Conservation (phyloP, 208 protist genomes). For the Herpetomonas tarakana region DNA sequence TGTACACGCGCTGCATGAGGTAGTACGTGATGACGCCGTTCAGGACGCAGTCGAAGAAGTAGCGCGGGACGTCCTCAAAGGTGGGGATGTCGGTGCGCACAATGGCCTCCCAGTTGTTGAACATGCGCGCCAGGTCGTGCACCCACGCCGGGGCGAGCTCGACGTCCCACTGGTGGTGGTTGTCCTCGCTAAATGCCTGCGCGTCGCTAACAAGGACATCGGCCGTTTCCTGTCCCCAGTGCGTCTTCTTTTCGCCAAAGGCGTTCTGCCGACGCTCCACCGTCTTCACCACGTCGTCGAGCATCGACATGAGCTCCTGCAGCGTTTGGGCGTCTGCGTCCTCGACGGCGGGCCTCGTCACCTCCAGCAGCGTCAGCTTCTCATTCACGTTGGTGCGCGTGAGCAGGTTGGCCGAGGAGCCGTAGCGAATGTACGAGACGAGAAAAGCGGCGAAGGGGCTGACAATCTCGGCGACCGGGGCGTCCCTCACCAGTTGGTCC, state of each 20-base stretch:
- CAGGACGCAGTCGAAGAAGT: slow-evolving; percentile 83
- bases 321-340: slow-evolving; percentile 49
- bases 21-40: slow-evolving; percentile 62
- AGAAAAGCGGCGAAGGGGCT: slow-evolving; percentile 76
- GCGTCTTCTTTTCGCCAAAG: slow-evolving; percentile 35
- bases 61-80: slow-evolving; percentile 73
- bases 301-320: slow-evolving; percentile 60
- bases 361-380: slow-evolving; percentile 46
- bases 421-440: slow-evolving; percentile 73
- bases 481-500: slow-evolving; percentile 55
- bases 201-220: slow-evolving; percentile 44
- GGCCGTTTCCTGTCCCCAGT: slow-evolving; percentile 52
- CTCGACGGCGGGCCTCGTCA: slow-evolving; percentile 62
- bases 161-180: slow-evolving; percentile 36
- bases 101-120: slow-evolving; percentile 85
- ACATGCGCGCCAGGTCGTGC: slow-evolving; percentile 79
- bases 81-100: slow-evolving; percentile 74
- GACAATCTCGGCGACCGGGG: slow-evolving; percentile 59
- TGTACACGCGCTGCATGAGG: slow-evolving; percentile 64
- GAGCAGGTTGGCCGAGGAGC: slow-evolving; percentile 47
- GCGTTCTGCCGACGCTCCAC: slow-evolving; percentile 48
- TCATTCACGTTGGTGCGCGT: slow-evolving; percentile 68
- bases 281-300: slow-evolving; percentile 62
- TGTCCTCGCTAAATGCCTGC: slow-evolving; percentile 53
- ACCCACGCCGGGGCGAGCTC: slow-evolving; percentile 69